These are phyloP conservation scores for Hysterangium stoloniferum DNA, from an alignment of 768 basidiomycete species.

Conservation along the genomic window DNA sequence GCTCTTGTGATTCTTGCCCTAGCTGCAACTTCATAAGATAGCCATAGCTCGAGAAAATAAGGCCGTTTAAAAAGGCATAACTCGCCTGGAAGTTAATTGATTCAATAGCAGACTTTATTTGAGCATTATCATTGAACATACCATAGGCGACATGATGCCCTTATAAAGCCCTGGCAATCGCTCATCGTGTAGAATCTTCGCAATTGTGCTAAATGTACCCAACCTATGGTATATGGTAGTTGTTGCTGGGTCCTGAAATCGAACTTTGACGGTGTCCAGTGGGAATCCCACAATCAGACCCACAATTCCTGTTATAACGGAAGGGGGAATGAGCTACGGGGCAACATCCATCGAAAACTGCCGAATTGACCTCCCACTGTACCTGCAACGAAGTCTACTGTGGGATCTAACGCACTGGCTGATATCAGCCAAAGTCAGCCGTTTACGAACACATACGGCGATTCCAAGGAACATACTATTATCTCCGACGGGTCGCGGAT, in stretches of 20 bases:
- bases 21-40: slow-evolving; percentile 67
- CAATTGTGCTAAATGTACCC: slow-evolving; percentile 49
- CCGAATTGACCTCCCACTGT: slow-evolving; percentile 47
- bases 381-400: slow-evolving; percentile 73
- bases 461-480: too few relatives aligned
- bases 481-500: too few relatives aligned
- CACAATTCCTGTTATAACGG: slow-evolving; percentile 42
- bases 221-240: slow-evolving; percentile 47
- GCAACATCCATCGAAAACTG: background rate
- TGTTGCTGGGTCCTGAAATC: slow-evolving; percentile 61
- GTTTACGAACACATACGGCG: too few relatives aligned
- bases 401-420: too few relatives aligned
- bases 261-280: slow-evolving; percentile 80
- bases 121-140: slow-evolving; percentile 26
- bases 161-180: slow-evolving; percentile 61
- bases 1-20: slow-evolving; percentile 35
- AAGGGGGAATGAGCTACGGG: background rate
- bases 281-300: slow-evolving; percentile 68
- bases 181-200: slow-evolving; percentile 65
- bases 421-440: too few relatives aligned
- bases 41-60: slow-evolving; percentile 81
- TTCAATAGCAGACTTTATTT: background rate
- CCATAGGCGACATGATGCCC: slow-evolving; percentile 75
- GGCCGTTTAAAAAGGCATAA: slow-evolving; percentile 72
- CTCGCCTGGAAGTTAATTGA: slow-evolving; percentile 39